These are phyloP conservation scores for Aspergillus indologenus DNA, from an alignment of 495 filamentous ascomycete genomes.

Conservation along the genomic window DNA sequence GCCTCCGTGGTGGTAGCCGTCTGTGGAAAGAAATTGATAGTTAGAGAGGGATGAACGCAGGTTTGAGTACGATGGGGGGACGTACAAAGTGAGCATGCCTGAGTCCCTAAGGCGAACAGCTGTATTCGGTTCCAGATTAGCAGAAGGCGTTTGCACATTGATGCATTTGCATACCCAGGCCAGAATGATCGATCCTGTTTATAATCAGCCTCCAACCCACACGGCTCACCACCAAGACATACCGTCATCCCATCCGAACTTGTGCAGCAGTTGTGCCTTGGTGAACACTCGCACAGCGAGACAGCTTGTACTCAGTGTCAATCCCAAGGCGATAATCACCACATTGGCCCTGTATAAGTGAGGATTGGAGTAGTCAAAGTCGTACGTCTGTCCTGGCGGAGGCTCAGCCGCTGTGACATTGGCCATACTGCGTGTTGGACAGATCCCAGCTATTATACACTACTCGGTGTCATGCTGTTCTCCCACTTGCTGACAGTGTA, in stretches of 20 bases:
- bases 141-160: no score
- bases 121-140: no score
- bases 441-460: neutral
- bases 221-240: neutral
- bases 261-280: conserved; percentile 5
- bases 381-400: neutral
- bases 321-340: neutral
- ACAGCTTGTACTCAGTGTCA: neutral
- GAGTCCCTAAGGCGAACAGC: neutral
- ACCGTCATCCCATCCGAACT: conserved; percentile 11
- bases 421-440: neutral
- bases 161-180: neutral
- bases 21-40: conserved; percentile 2
- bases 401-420: neutral
- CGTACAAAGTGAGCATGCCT: neutral
- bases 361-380: neutral
- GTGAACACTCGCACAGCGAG: conserved; percentile 5
- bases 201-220: no score
- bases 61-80: neutral
- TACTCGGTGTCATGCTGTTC: neutral
- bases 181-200: conserved; percentile 1
- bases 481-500: neutral
- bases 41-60: neutral
- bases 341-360: neutral
- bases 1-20: conserved; percentile 12